Evolutionary conservation across 176 grass and related monocot genomes (phyloP), one percentile per base, ranked within the genome.

Genomic region (Eleusine coracana): DNA sequence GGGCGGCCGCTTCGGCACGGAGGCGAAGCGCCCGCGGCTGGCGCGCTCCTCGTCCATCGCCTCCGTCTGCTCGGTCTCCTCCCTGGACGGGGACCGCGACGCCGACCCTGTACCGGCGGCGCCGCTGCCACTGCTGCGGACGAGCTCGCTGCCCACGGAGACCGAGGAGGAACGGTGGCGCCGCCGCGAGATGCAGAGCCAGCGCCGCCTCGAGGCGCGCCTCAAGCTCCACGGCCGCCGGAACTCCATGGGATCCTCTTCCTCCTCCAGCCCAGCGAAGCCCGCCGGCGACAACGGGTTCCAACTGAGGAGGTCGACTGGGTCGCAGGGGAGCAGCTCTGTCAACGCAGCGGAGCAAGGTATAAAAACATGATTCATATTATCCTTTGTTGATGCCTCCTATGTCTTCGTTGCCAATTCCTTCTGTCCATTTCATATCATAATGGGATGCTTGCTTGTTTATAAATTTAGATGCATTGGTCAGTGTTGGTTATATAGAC

Each of bases 101-200:
- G 85, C 66, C 51, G 83, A 84, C 74, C 64, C 86, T 11, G 59
- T 68, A 23, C 83, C 90, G 17, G 76, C 80, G 18, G 81, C 76
- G 66, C 86, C 58, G 68, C 71, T 84, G 61, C 81, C 82, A 50
- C 83, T 94, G 44, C 54, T 88, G 71, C 89, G 95, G 60, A 93
- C 95, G 21, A 84, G 86, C 83, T 98, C 95, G 68, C 86, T 98
- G 59, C 95, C 95, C 44, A 87, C 91, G 21, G 95, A 88, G 68
- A 86, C 86, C 20, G 90, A 93, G 82, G 95, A 98, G 67, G 88
- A 92, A 77, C 66, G 85, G 20, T 82, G 88, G 80, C 91, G 94
- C 84, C 87, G 84, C 0, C 91, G 89, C 60, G 92, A 97, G 86
- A 73, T 94, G 66, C 92, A 91, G 90, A 92, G 79, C 81, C 66